Conservation (phyloP, 148 eudicot genomes). For the Arctostaphylos glauca region DNA sequence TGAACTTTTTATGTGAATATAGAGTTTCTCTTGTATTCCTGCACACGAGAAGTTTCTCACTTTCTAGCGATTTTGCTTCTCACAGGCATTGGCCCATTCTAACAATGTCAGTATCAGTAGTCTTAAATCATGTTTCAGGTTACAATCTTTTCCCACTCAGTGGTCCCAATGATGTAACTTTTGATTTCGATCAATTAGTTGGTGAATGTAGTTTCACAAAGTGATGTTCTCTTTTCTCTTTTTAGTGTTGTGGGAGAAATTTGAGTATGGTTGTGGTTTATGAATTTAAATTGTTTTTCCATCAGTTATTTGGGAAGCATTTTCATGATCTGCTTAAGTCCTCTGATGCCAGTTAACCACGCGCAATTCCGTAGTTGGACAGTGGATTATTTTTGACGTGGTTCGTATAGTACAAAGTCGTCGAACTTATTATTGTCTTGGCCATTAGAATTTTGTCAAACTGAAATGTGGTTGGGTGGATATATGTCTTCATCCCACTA, state of each 20-base stretch:
- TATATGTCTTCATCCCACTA: slow-evolving; percentile 3
- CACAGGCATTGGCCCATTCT: background rate
- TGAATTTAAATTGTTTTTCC: background rate
- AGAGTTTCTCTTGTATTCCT: background rate
- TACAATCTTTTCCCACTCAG: background rate
- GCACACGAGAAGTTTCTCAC: background rate
- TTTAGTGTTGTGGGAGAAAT: background rate
- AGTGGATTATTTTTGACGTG: background rate
- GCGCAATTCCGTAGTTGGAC: background rate
- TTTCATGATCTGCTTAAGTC: background rate
- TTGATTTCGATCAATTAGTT: background rate
- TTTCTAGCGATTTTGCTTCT: slow-evolving; percentile 7
- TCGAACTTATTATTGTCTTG: background rate
- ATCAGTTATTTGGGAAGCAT: background rate
- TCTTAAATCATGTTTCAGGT: background rate
- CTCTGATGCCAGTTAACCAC: background rate
- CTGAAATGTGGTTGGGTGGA: background rate
- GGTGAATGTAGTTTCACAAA: background rate
- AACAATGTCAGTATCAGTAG: background rate
- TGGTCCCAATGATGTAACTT: background rate
- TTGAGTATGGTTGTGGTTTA: background rate
- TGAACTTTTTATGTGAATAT: background rate
- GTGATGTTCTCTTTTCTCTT: background rate
- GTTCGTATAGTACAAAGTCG: background rate
- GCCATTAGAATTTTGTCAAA: slow-evolving; percentile 2